Base-by-base conservation (phyloP, 139 green algal genomes). In the Chloropicon primus region DNA sequence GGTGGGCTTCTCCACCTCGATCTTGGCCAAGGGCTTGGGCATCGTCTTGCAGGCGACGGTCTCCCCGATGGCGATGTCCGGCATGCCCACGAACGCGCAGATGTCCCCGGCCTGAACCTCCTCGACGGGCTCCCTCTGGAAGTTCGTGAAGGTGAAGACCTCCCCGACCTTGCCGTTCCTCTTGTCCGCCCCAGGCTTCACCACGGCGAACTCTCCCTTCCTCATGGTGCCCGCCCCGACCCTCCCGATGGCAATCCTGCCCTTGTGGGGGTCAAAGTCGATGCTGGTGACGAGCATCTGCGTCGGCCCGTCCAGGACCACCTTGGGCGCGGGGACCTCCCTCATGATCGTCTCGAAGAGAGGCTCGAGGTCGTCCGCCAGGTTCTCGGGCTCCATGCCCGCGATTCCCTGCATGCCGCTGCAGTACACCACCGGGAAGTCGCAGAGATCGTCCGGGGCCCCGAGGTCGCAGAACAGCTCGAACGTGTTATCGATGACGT, bases 61-160 rank as follows among this genome's bases (percentile, higher is more conserved):
- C 83, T 99, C 94, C 22, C 96, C 96, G 77, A 99, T 99, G 80
- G 85, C 85, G 1, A 91, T 82, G 54, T 93, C 85, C 0, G 27
- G 25, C 21, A 94, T 78, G 22, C 91, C 92, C 24, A 90, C 90
- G 2, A 98, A 26, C 0, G 92, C 93, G 71, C 87, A 94, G 77
- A 98, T 98, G 87, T 98, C 94, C 26, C 94, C 94, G 0, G 94
- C 93, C 28, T 84, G 72, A 75, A 97, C 94, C 74, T 87, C 81
- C 26, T 91, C 85, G 17, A 82, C 75, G 24, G 73, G 22, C 26
- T 71, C 54, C 2, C 76, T 73, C 2, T 28, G 79, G 85, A 98
- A 98, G 86, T 98, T 96, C 81, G 96, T 87, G 85, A 97, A 99
- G 62, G 98, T 92, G 88, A 97, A 98, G 76, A 98, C 82, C 87